These are phyloP conservation scores for Castanea mollissima DNA, from an alignment of 306 rosid genomes.

Conservation along the genomic window DNA sequence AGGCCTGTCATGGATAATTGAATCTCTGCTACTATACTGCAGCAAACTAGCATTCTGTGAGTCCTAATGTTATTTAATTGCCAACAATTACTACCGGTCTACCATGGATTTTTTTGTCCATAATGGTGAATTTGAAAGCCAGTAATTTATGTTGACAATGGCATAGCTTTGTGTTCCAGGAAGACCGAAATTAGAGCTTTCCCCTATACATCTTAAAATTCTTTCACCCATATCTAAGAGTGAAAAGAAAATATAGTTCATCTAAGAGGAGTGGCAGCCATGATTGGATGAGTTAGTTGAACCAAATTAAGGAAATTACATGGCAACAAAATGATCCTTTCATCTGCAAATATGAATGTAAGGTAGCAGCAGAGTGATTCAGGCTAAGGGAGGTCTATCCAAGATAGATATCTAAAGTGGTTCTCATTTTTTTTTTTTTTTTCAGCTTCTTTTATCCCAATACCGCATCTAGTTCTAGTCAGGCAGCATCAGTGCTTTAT, in stretches of 20 bases:
- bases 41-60: neutral
- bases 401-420: neutral
- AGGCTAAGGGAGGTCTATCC: neutral
- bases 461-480: too few relatives aligned
- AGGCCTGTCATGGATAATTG: neutral
- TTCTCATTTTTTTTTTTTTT: neutral
- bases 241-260: neutral
- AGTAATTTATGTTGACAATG: neutral
- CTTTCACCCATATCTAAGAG: neutral
- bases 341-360: neutral
- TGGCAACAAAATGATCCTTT: neutral
- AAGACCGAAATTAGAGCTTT: neutral
- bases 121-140: neutral
- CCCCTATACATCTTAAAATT: neutral
- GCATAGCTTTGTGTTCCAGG: neutral
- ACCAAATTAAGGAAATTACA: neutral
- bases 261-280: neutral
- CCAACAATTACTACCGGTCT: neutral
- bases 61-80: neutral
- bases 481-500: too few relatives aligned
- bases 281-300: neutral
- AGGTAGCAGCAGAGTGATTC: neutral
- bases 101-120: neutral
- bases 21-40: neutral
- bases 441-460: too few relatives aligned